Conservation (phyloP, 2,329 filamentous ascomycete genomes). For the Colletotrichum sp. region DNA sequence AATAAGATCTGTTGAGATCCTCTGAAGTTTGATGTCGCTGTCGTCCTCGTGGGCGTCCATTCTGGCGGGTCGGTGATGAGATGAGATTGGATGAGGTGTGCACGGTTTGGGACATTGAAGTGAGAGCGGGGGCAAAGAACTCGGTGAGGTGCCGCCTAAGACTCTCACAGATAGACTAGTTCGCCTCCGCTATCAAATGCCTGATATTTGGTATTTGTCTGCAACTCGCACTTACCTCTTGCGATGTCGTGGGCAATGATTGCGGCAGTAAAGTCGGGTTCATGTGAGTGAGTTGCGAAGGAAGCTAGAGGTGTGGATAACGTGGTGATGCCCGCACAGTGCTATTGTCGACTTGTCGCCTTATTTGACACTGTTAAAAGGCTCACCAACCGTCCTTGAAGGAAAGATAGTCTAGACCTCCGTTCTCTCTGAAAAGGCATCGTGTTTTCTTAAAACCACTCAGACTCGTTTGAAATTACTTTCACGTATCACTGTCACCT, state of each 20-base stretch:
- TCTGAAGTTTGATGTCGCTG: slow-evolving; percentile 66
- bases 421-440: background rate
- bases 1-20: slow-evolving; percentile 63
- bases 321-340: background rate
- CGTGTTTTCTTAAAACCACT: background rate
- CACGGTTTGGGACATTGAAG: background rate
- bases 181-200: background rate
- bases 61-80: background rate
- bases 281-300: background rate
- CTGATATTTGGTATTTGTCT: background rate
- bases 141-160: background rate
- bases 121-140: background rate
- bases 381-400: background rate
- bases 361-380: background rate
- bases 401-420: background rate
- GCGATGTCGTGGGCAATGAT: background rate
- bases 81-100: background rate
- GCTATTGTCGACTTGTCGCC: background rate
- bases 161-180: background rate
- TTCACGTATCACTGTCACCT: too few species aligned
- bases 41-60: slow-evolving; percentile 70
- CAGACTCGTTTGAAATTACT: background rate
- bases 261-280: background rate
- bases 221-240: background rate
- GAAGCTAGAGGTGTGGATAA: background rate